Conservation (phyloP, 1,284 basidiomycete species). For the Papiliotrema nemorosa region DNA sequence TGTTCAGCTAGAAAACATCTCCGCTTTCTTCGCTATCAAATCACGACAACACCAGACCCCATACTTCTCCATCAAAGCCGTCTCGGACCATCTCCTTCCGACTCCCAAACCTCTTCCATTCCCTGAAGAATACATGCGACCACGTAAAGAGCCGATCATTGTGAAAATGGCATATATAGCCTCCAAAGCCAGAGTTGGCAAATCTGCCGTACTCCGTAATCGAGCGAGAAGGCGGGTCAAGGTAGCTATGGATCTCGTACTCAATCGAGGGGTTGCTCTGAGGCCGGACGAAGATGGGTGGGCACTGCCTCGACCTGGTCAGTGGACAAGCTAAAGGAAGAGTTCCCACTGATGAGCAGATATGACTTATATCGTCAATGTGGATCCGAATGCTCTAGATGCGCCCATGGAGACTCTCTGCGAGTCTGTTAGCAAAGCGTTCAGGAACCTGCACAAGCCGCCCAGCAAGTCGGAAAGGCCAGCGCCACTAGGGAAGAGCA, state of each 20-base stretch:
- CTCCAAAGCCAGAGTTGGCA: constrained; percentile 14
- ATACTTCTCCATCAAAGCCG: not conserved
- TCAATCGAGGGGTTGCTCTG: constrained; percentile 4
- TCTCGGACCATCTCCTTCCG: not conserved
- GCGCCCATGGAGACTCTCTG: not conserved
- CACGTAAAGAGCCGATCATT: not conserved
- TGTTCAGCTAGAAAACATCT: too few species aligned
- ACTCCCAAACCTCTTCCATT: not conserved
- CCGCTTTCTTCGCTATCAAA: not conserved
- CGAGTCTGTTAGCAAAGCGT: not conserved
- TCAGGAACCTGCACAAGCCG: not conserved
- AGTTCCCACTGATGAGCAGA: not conserved
- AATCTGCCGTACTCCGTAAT: constrained; percentile 19
- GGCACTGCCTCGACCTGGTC: not conserved
- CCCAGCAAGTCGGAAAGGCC: too few species aligned
- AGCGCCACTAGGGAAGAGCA: too few species aligned
- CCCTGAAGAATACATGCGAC: not conserved
- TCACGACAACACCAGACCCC: not conserved
- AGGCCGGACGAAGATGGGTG: not conserved
- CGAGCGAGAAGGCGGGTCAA: constrained; percentile 9
- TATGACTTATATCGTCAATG: not conserved
- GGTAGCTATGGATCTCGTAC: constrained; percentile 13
- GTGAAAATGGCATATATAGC: constrained; percentile 6
- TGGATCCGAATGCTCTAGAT: not conserved
- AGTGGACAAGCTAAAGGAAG: not conserved